Conservation (phyloP, 2,329 filamentous ascomycete species). For the Aphanoascus verrucosus region DNA sequence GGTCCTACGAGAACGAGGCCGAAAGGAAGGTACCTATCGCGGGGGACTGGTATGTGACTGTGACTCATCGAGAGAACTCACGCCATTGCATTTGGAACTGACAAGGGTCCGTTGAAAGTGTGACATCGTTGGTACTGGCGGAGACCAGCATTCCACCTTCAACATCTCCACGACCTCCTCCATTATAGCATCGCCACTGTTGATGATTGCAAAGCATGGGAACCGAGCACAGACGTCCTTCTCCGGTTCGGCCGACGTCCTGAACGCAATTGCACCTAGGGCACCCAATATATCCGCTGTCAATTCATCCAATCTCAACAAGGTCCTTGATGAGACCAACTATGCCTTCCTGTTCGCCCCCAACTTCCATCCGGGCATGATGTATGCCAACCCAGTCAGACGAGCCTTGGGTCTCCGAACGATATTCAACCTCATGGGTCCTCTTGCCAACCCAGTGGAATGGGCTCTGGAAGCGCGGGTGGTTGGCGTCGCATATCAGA, state of each 20-base stretch:
- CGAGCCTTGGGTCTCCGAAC: slow-evolving; percentile 86
- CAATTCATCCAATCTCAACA: slow-evolving; percentile 56
- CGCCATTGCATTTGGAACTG: slow-evolving; percentile 7
- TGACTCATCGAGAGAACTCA: slow-evolving; percentile 12
- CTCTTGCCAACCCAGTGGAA: slow-evolving; percentile 82
- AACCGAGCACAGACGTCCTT: slow-evolving; percentile 93
- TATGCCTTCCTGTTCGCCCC: slow-evolving; percentile 95
- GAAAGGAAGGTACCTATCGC: slow-evolving; percentile 60
- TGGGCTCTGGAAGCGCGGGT: slow-evolving; percentile 76
- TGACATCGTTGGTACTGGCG: slow-evolving; percentile 95
- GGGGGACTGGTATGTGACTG: slow-evolving; percentile 67
- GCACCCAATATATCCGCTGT: slow-evolving; percentile 66
- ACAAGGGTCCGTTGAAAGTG: slow-evolving; percentile 39
- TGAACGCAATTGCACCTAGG: slow-evolving; percentile 61
- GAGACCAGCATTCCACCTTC: slow-evolving; percentile 94
- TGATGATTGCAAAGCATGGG: slow-evolving; percentile 87
- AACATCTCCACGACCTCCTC: slow-evolving; percentile 95
- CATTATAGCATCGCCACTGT: slow-evolving; percentile 74
- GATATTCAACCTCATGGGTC: slow-evolving; percentile 94
- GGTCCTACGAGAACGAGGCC: slow-evolving; percentile 50
- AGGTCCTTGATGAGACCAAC: slow-evolving; percentile 69
- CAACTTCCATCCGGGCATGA: slow-evolving; percentile 93
- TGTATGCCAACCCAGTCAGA: slow-evolving; percentile 72
- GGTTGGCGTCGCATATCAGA: slow-evolving; percentile 80
- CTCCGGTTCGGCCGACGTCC: slow-evolving; percentile 86